phyloP scores from a whole-genome alignment of 2,329 filamentous ascomycete species.

The Zymoseptoria pseudotritici region DNA sequence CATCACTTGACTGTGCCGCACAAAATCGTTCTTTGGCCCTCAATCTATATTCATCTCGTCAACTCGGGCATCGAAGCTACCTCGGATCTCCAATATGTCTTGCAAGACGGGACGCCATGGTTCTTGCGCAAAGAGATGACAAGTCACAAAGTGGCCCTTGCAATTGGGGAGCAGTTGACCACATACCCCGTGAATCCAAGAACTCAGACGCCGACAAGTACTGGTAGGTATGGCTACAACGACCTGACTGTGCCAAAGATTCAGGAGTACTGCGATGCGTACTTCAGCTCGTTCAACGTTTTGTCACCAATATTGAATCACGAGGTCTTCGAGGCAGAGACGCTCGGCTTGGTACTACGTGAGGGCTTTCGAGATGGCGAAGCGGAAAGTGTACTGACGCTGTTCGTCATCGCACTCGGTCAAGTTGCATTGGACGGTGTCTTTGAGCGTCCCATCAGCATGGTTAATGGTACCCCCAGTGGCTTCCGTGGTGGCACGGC shows the following conservation, averaged over 20 bases:
- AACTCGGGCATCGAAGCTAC: constrained; percentile 28
- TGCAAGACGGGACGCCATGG: constrained; percentile 35
- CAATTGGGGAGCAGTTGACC: constrained; percentile 23
- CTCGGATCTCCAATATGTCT: constrained; percentile 30
- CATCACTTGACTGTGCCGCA: constrained; percentile 38
- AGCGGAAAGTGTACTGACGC: constrained; percentile 45
- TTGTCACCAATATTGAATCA: constrained; percentile 53
- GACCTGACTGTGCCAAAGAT: constrained; percentile 44
- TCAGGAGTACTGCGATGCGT: constrained; percentile 45
- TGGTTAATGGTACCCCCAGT: constrained; percentile 41
- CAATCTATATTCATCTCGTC: constrained; percentile 31
- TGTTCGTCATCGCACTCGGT: constrained; percentile 53
- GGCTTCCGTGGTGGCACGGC: constrained; percentile 47
- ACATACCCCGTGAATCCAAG: constrained; percentile 16
- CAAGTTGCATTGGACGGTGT: constrained; percentile 49
- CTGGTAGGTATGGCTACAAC: constrained; percentile 25
- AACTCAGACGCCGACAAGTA: constrained; percentile 4
- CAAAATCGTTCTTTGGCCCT: constrained; percentile 45
- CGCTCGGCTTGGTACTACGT: constrained; percentile 39
- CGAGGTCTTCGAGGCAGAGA: constrained; percentile 46
- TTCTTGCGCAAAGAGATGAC: constrained; percentile 30
- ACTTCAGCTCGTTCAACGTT: constrained; percentile 55
- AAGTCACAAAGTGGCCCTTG: constrained; percentile 25
- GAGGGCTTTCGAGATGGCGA: constrained; percentile 46
- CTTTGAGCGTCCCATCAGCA: constrained; percentile 40